Conservation (phyloP, 2,329 filamentous ascomycete genomes). For the Zalaria obscura region DNA sequence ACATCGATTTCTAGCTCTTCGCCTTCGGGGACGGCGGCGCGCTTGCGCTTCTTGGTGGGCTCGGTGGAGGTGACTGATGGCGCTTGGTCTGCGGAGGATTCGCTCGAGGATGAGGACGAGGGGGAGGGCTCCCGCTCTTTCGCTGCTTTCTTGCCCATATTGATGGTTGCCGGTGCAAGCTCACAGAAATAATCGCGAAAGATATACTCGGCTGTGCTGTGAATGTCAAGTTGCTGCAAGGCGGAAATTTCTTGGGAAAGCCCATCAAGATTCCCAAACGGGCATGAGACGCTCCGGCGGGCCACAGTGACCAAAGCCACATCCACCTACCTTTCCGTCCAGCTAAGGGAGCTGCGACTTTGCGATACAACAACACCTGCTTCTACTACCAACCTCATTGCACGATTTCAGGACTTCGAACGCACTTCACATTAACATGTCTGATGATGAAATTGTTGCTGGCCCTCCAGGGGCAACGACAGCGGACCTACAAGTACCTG, state of each 20-base stretch:
- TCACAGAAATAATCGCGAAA: no score
- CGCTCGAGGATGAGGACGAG: no score
- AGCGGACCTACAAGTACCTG: not conserved
- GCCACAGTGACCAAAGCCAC: not conserved
- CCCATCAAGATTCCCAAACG: no score
- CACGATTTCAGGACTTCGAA: not conserved
- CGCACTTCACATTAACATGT: constrained; percentile 3
- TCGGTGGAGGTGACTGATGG: no score
- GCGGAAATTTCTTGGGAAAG: no score
- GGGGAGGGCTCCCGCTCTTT: no score
- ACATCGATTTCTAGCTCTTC: constrained; percentile 84
- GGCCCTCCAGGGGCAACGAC: constrained; percentile 1
- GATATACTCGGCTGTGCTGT: no score
- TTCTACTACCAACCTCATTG: not conserved
- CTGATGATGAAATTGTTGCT: constrained; percentile 5
- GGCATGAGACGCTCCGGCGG: not conserved
- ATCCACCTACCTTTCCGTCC: not conserved
- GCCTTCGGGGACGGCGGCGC: constrained; percentile 29
- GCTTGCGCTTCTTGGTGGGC: constrained; percentile 51
- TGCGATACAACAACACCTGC: not conserved
- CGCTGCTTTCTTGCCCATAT: no score
- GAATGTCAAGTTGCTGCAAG: no score
- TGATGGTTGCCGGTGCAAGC: no score
- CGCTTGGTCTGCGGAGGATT: no score
- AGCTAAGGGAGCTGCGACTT: not conserved